Conservation (phyloP, 2,329 filamentous ascomycete genomes). For the Monosporascus sp. region DNA sequence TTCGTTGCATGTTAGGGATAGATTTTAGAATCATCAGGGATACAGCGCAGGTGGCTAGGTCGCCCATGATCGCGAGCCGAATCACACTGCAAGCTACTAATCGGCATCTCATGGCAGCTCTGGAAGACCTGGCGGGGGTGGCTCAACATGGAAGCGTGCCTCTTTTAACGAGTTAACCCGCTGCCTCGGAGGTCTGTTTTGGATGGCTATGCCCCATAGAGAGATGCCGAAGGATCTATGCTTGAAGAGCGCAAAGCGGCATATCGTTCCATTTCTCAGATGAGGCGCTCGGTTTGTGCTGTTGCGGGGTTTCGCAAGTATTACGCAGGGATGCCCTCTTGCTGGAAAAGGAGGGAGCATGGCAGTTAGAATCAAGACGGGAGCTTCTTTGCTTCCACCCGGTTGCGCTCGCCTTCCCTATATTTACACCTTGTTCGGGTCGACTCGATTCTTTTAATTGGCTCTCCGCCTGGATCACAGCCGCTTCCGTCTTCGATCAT, state of each 20-base stretch:
- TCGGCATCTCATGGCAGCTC: neutral
- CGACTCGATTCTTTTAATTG: no score
- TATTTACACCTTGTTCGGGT: no score
- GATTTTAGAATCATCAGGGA: constrained; percentile 6
- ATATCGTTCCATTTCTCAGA: neutral
- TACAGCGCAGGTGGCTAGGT: neutral
- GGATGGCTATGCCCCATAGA: neutral
- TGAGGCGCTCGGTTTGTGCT: neutral
- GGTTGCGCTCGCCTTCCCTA: no score
- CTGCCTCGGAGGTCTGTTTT: neutral
- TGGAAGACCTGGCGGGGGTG: neutral
- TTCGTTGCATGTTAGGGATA: constrained; percentile 7
- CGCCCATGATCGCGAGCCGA: neutral
- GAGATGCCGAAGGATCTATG: neutral
- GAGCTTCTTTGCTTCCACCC: no score
- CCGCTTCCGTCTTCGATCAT: no score
- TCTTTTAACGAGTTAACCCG: neutral
- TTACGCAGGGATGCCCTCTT: no score
- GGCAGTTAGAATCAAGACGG: no score
- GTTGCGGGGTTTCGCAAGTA: neutral
- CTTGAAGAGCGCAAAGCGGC: neutral
- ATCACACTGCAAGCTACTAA: neutral
- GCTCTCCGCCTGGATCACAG: no score
- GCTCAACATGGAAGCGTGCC: neutral
- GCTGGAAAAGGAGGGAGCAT: no score